Evolutionary conservation across 148 eudicot genomes (phyloP).

Genomic region (Mesembryanthemum crystallinum): DNA sequence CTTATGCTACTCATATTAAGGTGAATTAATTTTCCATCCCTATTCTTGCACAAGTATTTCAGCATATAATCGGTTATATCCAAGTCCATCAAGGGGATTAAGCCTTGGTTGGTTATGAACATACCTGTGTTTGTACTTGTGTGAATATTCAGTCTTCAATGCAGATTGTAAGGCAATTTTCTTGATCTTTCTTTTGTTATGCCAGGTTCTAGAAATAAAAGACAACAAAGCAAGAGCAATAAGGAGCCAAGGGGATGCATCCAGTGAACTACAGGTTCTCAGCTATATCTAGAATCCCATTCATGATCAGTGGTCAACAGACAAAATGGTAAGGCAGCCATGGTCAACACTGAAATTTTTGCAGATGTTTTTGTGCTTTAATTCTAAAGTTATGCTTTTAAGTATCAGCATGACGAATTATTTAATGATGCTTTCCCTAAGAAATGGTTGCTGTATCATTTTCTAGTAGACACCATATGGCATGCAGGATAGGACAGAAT

Average conservation of each 20-base stretch:
- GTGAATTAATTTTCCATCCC: neutral
- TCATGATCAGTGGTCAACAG: constrained; percentile 1
- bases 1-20: neutral
- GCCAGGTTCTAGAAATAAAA: constrained; percentile 82
- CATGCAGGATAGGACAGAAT: neutral
- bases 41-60: too few relatives aligned
- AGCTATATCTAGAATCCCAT: constrained; percentile 48
- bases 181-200: neutral
- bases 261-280: constrained; percentile 57
- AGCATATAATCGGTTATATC: too few relatives aligned
- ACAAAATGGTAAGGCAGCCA: neutral
- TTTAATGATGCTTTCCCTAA: neutral
- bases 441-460: neutral
- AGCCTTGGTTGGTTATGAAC: neutral
- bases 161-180: neutral
- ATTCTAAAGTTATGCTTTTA: neutral
- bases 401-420: neutral
- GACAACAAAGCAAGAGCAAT: constrained; percentile 66
- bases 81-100: neutral
- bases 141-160: neutral
- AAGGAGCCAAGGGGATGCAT: constrained; percentile 48
- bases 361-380: neutral
- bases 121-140: neutral
- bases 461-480: neutral
- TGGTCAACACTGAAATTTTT: neutral